Evolutionary conservation across 2,329 filamentous ascomycete genomes (phyloP).

Genomic region (Ilyonectria robusta): DNA sequence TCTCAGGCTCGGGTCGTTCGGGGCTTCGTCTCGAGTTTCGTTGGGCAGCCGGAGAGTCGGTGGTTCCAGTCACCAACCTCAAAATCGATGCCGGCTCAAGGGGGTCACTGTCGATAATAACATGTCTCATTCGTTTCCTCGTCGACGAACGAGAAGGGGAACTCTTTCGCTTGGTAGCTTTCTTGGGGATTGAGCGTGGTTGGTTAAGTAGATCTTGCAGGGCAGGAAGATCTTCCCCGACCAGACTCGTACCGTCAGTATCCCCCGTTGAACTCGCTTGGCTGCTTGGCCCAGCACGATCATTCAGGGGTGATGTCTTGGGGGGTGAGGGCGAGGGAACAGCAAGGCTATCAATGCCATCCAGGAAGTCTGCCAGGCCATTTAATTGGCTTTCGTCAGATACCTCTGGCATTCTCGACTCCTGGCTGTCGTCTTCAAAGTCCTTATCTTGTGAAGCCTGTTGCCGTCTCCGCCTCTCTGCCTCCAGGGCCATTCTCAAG

Average conservation of each 20-base stretch:
- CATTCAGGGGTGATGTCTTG: constrained; percentile 46
- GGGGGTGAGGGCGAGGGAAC: constrained; percentile 49
- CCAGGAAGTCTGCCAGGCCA: constrained; percentile 34
- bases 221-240: constrained; percentile 56
- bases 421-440: constrained; percentile 67
- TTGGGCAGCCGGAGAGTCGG: constrained; percentile 42
- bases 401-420: constrained; percentile 49
- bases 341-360: constrained; percentile 39
- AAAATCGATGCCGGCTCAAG: constrained; percentile 45
- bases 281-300: constrained; percentile 50
- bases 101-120: constrained; percentile 52
- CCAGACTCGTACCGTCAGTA: constrained; percentile 56
- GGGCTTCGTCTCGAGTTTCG: constrained; percentile 38
- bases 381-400: constrained; percentile 55
- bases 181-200: constrained; percentile 30
- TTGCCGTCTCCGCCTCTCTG: constrained; percentile 49
- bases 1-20: constrained; percentile 8
- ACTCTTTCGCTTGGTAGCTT: constrained; percentile 41
- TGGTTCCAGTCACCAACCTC: constrained; percentile 25
- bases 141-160: constrained; percentile 45
- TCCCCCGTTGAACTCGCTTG: constrained; percentile 53
- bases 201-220: constrained; percentile 53
- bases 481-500: constrained; percentile 57
- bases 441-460: constrained; percentile 67
- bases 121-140: constrained; percentile 50